Evolutionary conservation across 352 stramenopile species (phyloP), one percentile per base, ranked within the genome.

Genomic region (Pythium folliculosum): DNA sequence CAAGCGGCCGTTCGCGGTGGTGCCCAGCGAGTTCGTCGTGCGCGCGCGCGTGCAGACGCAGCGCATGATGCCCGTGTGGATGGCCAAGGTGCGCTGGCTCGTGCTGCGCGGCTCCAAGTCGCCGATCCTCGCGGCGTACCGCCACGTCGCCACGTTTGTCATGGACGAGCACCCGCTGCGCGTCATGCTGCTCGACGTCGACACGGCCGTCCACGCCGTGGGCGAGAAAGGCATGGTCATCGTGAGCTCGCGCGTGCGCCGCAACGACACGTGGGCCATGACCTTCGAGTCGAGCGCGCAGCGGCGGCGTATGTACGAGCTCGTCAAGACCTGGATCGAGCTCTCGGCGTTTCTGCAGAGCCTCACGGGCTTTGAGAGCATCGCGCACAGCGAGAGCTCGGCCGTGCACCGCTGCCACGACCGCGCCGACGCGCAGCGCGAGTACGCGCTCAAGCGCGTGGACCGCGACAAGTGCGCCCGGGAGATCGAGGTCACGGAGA

Each of bases 31-130:
- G 63, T 85, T 83, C 49, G 64, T 85, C 21, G 64, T 84, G 10
- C 40, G 64, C 23, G 82, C 77, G 23, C 75, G 76, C 19, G 78
- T 90, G 25, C 80, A 83, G 22, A 77, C 67, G 32, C 71, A 78
- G 52, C 75, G 78, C 22, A 70, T 89, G 51, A 75, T 86, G 32
- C 82, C 82, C 51, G 60, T 78, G 27, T 91, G 82, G 80, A 69
- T 88, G 44, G 68, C 78, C 6, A 82, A 78, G 50, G 65, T 67
- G 16, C 78, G 82, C 6, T 89, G 80, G 78, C 50, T 91, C 19
- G 80, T 88, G 43, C 66, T 91, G 16, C 80, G 82, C 6, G 82
- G 82, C 16, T 86, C 78, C 60, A 91, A 89, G 68, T 75, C 78
- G 21, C 82, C 82, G 5, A 76, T 84, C 6, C 61, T 89, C 27